A percentile compares a stretch with the other conserved stretches of the same genome.
phyloP scores from a whole-genome alignment of 495 filamentous ascomycete genomes.

The Bacidia rubella region DNA sequence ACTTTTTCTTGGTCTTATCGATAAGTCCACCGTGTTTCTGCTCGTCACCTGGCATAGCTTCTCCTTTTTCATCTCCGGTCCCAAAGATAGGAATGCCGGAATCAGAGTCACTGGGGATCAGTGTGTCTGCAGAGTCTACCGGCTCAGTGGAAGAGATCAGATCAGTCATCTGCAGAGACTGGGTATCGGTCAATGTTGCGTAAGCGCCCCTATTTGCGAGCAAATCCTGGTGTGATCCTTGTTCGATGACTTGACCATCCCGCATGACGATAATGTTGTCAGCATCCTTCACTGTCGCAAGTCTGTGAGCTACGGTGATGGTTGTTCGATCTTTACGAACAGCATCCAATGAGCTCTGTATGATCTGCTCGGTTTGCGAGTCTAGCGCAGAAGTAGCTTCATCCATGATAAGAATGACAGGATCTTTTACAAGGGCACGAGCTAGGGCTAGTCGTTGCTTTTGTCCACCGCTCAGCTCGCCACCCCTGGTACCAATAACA shows the following conservation, averaged over 20 bases:
- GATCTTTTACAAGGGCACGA: conserved; percentile 59
- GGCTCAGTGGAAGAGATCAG: background rate
- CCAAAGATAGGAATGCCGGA: background rate
- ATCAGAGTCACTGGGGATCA: background rate
- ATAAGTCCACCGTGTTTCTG: background rate
- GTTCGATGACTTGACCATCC: conserved; percentile 40
- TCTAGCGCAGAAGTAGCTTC: conserved; percentile 58
- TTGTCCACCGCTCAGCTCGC: conserved; percentile 48
- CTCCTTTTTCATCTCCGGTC: background rate
- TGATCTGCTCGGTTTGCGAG: conserved; percentile 38
- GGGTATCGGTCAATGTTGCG: conserved; percentile 26
- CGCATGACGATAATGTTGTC: conserved; percentile 55
- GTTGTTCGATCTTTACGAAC: conserved; percentile 33
- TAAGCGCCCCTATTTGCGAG: conserved; percentile 31
- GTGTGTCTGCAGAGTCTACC: background rate
- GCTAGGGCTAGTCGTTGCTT: conserved; percentile 56
- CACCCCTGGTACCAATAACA: conserved; percentile 40
- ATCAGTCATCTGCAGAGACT: background rate
- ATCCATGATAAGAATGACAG: conserved; percentile 70
- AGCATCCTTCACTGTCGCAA: conserved; percentile 40
- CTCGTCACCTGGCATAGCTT: too few species aligned
- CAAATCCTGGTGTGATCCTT: conserved; percentile 35
- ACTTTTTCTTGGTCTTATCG: background rate
- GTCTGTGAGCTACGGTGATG: conserved; percentile 35
- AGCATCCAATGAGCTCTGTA: conserved; percentile 36